Evolutionary conservation across 768 basidiomycete genomes (phyloP), one percentile per base, ranked within the genome.

Genomic region (Boletus barrowsii): DNA sequence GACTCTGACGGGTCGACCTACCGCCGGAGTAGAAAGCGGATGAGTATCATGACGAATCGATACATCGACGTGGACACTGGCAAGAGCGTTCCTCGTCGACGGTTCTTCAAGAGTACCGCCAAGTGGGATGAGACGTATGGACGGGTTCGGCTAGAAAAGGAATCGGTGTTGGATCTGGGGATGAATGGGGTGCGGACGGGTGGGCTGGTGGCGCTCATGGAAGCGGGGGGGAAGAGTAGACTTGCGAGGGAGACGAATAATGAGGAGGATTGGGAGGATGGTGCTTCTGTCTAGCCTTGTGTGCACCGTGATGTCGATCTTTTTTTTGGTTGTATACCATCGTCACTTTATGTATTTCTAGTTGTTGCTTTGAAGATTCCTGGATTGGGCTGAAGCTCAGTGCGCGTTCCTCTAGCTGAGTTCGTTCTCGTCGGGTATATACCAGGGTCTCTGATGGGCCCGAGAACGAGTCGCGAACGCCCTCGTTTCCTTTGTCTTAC

Each of bases 1-100:
- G 83, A 83, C 51, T 81, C 79, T 9, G 79, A 79, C 45, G 79
- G 76, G 30, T 80, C 82, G 10, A 63, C 74, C 17, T 64, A 64
- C 24, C 69, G 65, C 17, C 63, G 68, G 22, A 71, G 71, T 35
- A 76, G 76, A 60, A 82, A 81, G 58, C 80, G 83, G 51, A 88
- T 90, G 84, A 88, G 85, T 59, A 75, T 88, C 44, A 49, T 86
- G 46, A 86, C 84, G 17, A 82, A 81, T 54, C 77, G 81, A 51
- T 83, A 80, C 57, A 73, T 79, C 53, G 81, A 85, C 41, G 72
- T 78, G 0, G 73, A 78, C 11, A 53, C 56, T 15, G 64, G 72
- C 51, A 69, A 63, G 46, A 62, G 40, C 7, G 47, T 58, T 10
- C 62, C 72, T 10, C 78, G 76, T 52, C 67, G 86, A 48, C 73